Base-by-base conservation (phyloP, 2,329 filamentous ascomycete genomes). In the Colletotrichum lentis region DNA sequence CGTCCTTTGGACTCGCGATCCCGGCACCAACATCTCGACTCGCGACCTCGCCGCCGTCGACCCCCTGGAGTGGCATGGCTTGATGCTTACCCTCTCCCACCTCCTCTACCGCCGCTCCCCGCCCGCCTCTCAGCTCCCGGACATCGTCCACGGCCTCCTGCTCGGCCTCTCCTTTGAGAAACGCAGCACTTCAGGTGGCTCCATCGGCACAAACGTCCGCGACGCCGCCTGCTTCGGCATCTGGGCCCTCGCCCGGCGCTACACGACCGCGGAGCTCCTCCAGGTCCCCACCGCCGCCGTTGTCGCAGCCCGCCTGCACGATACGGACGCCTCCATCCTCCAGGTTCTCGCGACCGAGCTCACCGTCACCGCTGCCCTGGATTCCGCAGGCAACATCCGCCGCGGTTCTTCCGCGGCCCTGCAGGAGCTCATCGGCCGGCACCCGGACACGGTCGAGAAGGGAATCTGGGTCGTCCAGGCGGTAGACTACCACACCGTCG, bases 181-280 rank as follows among this genome's bases (percentile, higher is more conserved):
- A 74, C 87, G 94, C 67, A 92, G 91, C 53, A 87, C 93, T 0
- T 93, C 93, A 3, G 95, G 96, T n/a, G 89, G 86, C 14, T 94
- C 93, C 3, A 84, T 95, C 12, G 96, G 96, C 2, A 91, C 92
- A 1, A 97, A 96, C 73, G 94, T 99, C 18, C 88, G 96, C 54
- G 96, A 99, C 80, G 95, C 96, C 14, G 93, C 96, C 3, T 97
- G 94, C 76, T 99, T 98, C 76, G 96, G 96, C 7, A 90, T 98
- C 27, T 99, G 96, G 96, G 91, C 94, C 1, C 78, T 98, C 8
- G 93, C 95, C 24, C 87, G 96, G 63, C 90, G 95, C 62, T 99
- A 98, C 74, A 89, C 88, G 1, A 97, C 94, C 0, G 75, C 82
- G 0, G 95, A 98, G 77, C 84, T 98, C 7, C 82, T 91, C 12